phyloP scores from a whole-genome alignment of 2,329 filamentous ascomycete species.

The Penicillium hesseltinei region DNA sequence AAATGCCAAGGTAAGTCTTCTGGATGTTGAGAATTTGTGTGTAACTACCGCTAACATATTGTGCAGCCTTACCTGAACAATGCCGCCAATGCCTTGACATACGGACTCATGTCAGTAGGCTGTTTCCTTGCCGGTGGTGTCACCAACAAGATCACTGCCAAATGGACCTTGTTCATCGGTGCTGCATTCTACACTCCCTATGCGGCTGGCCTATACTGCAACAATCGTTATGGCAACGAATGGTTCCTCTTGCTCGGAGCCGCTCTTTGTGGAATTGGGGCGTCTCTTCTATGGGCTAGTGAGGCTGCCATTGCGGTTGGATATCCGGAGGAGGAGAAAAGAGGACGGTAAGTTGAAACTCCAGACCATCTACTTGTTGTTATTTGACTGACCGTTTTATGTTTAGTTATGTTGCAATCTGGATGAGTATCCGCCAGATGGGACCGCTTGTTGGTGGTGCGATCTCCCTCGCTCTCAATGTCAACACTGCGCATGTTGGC shows the following conservation, averaged over 20 bases:
- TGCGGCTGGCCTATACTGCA: slow-evolving; percentile 34
- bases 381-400: slow-evolving; percentile 4
- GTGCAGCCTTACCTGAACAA: slow-evolving; percentile 50
- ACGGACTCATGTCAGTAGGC: slow-evolving; percentile 48
- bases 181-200: slow-evolving; percentile 44
- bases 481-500: slow-evolving; percentile 43
- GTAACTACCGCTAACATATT: slow-evolving; percentile 12
- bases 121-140: slow-evolving; percentile 48
- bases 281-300: slow-evolving; percentile 42
- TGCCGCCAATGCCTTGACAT: slow-evolving; percentile 50
- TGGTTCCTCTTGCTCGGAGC: slow-evolving; percentile 51
- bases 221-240: slow-evolving; percentile 51
- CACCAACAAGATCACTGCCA: slow-evolving; percentile 44
- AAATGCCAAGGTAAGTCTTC: slow-evolving; percentile 15
- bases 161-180: slow-evolving; percentile 41
- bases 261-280: slow-evolving; percentile 44
- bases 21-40: neutral
- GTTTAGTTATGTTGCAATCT: slow-evolving; percentile 47
- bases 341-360: slow-evolving; percentile 41
- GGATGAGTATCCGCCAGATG: slow-evolving; percentile 54
- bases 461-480: slow-evolving; percentile 53
- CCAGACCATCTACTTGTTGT: neutral
- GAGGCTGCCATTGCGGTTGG: slow-evolving; percentile 45
- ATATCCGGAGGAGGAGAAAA: slow-evolving; percentile 48
- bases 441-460: slow-evolving; percentile 54